Evolutionary conservation across 768 basidiomycete species (phyloP).

Genomic region (Lactarius akahatsu): DNA sequence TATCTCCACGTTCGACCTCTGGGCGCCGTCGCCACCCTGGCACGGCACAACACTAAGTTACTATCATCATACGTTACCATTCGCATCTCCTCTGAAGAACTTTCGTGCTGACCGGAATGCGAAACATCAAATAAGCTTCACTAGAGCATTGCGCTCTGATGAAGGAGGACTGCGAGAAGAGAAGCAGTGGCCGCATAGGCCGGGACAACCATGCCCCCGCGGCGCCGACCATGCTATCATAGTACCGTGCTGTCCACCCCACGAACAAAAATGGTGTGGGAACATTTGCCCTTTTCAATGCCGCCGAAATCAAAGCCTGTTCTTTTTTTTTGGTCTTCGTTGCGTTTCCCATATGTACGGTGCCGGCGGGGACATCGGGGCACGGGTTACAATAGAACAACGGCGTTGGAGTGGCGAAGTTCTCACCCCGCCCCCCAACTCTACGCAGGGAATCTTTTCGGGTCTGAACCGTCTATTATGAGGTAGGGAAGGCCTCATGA

Average conservation of each 20-base stretch:
- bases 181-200: not conserved
- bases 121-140: not conserved
- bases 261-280: not conserved
- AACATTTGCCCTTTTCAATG: not conserved
- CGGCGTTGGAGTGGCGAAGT: not conserved
- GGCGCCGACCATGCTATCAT: no score
- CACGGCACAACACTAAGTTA: no score
- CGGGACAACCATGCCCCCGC: not conserved
- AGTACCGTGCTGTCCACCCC: no score
- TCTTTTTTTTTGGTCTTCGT: not conserved
- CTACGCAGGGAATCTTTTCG: not conserved
- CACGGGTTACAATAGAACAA: not conserved
- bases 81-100: not conserved
- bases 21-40: not conserved
- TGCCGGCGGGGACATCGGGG: not conserved
- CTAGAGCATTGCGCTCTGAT: not conserved
- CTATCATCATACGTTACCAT: not conserved
- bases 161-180: not conserved
- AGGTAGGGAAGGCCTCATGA: not conserved
- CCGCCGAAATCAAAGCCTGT: not conserved
- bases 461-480: not conserved
- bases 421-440: not conserved
- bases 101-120: not conserved
- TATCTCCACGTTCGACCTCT: not conserved
- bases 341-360: not conserved